These are phyloP conservation scores for Aspergillus fischeri DNA, from an alignment of 2,329 filamentous ascomycete genomes.

Conservation along the genomic window DNA sequence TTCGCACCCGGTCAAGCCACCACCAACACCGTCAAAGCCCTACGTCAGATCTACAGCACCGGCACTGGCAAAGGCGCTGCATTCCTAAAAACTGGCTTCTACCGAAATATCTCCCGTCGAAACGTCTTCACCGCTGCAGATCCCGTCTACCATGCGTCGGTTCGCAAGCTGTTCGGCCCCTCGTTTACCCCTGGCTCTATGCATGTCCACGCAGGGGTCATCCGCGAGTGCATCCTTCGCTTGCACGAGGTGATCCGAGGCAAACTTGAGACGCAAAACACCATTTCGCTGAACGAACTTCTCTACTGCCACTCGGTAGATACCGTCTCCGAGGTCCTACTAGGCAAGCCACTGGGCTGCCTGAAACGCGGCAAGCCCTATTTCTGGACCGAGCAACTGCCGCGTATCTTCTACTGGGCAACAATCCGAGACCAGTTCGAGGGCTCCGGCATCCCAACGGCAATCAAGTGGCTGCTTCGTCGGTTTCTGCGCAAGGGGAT, in stretches of 20 bases:
- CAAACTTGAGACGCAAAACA: slow-evolving; percentile 4
- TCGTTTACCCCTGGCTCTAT: slow-evolving; percentile 20
- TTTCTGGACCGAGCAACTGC: slow-evolving; percentile 25
- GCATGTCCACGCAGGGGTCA: slow-evolving; percentile 18
- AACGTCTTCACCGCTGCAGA: slow-evolving; percentile 24
- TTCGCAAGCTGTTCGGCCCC: slow-evolving; percentile 22
- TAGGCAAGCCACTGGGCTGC: slow-evolving; percentile 23
- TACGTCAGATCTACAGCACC: slow-evolving; percentile 21
- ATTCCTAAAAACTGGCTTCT: slow-evolving; percentile 23
- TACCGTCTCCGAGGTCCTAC: slow-evolving; percentile 22
- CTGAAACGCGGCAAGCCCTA: slow-evolving; percentile 20
- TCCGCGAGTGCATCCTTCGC: slow-evolving; percentile 17
- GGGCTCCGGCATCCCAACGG: slow-evolving; percentile 21
- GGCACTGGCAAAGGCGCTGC: slow-evolving; percentile 15
- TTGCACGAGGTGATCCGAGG: slow-evolving; percentile 15
- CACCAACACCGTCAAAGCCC: slow-evolving; percentile 21
- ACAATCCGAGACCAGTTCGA: slow-evolving; percentile 23
- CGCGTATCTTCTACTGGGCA: slow-evolving; percentile 25
- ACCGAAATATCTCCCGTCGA: slow-evolving; percentile 20
- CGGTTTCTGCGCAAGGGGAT: slow-evolving; percentile 22
- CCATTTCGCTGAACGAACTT: slow-evolving; percentile 17
- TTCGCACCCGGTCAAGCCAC: slow-evolving; percentile 23
- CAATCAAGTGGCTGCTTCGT: slow-evolving; percentile 25
- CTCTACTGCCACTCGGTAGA: slow-evolving; percentile 24
- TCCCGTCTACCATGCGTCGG: slow-evolving; percentile 18